Percentiles rank a stretch among this genome's conserved stretches.
phyloP scores from a whole-genome alignment of 192 early-diverging fungal genomes.

The Coemansia sp. region DNA sequence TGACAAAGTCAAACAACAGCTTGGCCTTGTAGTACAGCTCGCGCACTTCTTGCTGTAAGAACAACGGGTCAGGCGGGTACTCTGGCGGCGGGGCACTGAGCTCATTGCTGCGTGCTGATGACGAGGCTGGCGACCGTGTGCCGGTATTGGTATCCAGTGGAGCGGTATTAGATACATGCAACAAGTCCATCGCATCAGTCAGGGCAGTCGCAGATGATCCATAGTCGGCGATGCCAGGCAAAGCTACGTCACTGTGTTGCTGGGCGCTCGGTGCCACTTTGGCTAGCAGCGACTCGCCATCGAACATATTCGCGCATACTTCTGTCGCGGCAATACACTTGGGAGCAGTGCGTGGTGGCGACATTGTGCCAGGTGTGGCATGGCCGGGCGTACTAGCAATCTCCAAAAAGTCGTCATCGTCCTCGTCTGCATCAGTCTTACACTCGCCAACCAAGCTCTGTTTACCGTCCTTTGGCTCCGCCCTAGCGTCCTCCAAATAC shows the following conservation, averaged over 20 bases:
- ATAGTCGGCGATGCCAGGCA: background rate
- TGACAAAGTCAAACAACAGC: slow-evolving; percentile 90
- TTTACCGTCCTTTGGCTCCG: background rate
- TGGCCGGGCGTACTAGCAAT: slow-evolving; percentile 3
- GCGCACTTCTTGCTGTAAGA: slow-evolving; percentile 58
- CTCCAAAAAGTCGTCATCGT: slow-evolving; percentile 23
- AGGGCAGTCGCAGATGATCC: background rate
- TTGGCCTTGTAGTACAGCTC: slow-evolving; percentile 83
- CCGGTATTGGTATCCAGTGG: background rate
- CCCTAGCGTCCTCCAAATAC: background rate
- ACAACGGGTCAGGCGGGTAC: slow-evolving; percentile 53
- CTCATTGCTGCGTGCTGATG: slow-evolving; percentile 7
- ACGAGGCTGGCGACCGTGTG: slow-evolving; percentile 8
- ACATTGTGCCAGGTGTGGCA: background rate
- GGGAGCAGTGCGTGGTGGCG: background rate
- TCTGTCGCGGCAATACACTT: background rate
- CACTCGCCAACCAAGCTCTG: slow-evolving; percentile 14
- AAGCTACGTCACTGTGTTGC: background rate
- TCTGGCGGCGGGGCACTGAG: slow-evolving; percentile 17
- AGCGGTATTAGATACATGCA: slow-evolving; percentile 1
- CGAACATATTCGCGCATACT: background rate
- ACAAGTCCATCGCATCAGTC: background rate
- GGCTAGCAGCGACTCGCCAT: background rate
- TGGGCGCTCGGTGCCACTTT: background rate
- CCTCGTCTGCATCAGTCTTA: background rate